Conservation (phyloP, 805 yeast genomes). For the Saturnispora zaruensis region DNA sequence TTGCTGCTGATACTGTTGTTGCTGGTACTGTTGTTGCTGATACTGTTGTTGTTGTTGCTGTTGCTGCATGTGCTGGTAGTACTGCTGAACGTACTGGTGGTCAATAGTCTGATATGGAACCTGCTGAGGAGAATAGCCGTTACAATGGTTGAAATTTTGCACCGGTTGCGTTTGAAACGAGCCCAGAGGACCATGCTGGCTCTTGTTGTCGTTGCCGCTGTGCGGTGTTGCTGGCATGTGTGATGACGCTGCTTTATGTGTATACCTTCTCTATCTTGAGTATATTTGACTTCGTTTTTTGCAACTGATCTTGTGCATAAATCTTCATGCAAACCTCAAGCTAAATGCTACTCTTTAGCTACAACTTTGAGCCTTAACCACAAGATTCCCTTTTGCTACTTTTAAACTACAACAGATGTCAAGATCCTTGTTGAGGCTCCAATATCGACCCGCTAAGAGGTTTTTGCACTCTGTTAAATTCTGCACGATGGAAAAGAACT, state of each 20-base stretch:
- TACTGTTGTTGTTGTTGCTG: not conserved
- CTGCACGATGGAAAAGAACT: no score
- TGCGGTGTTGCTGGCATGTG: not conserved
- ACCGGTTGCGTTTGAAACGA: not conserved
- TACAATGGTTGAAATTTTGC: not conserved
- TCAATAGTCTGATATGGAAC: not conserved
- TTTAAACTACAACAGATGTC: no score
- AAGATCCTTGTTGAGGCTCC: no score
- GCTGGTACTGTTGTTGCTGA: not conserved
- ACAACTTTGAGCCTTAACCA: no score
- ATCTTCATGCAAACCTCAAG: no score
- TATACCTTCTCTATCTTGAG: not conserved
- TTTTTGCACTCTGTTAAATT: no score
- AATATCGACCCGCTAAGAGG: no score
- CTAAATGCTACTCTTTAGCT: no score
- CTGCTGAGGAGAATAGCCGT: not conserved
- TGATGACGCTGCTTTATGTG: not conserved
- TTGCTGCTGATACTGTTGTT: not conserved
- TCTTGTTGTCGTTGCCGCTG: not conserved
- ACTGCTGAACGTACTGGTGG: not conserved
- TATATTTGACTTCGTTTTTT: no score
- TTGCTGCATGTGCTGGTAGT: not conserved
- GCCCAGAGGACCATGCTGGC: not conserved
- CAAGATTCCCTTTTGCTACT: no score
- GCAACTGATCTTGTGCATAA: no score